A percentile compares a stretch with the other conserved stretches of the same genome.
phyloP scores from a whole-genome alignment of 495 filamentous ascomycete species.

The Podospora appendiculata region DNA sequence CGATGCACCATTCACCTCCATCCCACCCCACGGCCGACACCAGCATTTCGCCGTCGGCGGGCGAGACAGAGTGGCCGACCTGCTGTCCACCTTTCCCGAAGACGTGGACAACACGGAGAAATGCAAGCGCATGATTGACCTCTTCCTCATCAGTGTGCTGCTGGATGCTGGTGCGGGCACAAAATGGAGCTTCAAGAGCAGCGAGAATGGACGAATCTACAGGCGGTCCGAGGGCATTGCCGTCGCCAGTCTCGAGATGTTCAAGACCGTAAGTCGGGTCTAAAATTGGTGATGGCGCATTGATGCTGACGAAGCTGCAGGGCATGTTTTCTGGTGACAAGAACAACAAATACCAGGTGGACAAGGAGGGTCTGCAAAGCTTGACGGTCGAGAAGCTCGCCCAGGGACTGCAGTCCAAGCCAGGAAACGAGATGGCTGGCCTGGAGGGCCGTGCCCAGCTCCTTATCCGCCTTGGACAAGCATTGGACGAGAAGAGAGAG shows the following conservation, averaged over 20 bases:
- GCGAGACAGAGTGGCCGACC: conserved; percentile 60
- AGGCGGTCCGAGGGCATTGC: conserved; percentile 87
- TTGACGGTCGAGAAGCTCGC: conserved; percentile 68
- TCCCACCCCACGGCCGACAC: conserved; percentile 81
- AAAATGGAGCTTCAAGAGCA: conserved; percentile 80
- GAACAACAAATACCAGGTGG: conserved; percentile 78
- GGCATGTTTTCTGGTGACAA: conserved; percentile 85
- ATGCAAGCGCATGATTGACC: conserved; percentile 69
- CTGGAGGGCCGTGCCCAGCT: conserved; percentile 80
- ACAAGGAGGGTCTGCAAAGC: conserved; percentile 68
- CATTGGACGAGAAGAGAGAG: conserved; percentile 65
- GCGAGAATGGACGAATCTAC: conserved; percentile 80
- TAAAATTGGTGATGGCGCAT: background rate
- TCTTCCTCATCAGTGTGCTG: conserved; percentile 85
- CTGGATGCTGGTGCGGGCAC: conserved; percentile 83
- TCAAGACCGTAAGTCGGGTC: conserved; percentile 53
- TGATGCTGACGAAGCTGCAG: conserved; percentile 11
- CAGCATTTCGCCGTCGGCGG: conserved; percentile 89
- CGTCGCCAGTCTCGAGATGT: conserved; percentile 95
- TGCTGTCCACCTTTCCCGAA: conserved; percentile 60
- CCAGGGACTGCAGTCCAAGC: conserved; percentile 75
- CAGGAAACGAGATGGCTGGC: conserved; percentile 76
- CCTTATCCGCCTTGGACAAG: conserved; percentile 65
- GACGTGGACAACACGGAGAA: conserved; percentile 61
- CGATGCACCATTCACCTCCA: conserved; percentile 74